phyloP scores from a whole-genome alignment of 2,329 filamentous ascomycete genomes.

The Aureobasidium sp. region DNA sequence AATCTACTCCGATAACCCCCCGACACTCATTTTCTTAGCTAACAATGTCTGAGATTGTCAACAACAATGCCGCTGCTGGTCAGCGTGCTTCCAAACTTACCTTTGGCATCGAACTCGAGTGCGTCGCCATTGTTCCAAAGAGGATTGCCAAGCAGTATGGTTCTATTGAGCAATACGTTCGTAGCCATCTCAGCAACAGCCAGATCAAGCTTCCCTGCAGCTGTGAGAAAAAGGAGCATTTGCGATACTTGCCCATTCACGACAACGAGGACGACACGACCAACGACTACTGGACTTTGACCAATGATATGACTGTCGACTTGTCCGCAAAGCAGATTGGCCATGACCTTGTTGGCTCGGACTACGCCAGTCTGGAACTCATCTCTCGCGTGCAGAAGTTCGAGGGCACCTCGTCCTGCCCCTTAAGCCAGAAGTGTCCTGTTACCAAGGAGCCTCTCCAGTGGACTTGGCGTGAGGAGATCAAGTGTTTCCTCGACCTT shows the following conservation, averaged over 20 bases:
- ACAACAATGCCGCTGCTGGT: slow-evolving; percentile 3
- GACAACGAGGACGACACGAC: neutral
- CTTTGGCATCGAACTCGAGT: neutral
- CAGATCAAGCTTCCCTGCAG: neutral
- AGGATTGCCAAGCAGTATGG: neutral
- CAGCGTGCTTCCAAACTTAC: neutral
- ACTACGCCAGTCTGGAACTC: neutral
- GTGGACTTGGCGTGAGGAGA: neutral
- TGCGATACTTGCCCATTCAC: neutral
- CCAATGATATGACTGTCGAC: neutral
- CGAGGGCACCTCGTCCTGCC: neutral
- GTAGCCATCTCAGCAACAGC: neutral
- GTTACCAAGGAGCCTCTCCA: neutral
- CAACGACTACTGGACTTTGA: neutral
- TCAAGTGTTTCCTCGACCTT: neutral
- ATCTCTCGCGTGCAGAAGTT: neutral
- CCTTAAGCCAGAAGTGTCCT: neutral
- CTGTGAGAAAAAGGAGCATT: neutral
- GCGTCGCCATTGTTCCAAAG: neutral
- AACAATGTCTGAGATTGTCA: neutral
- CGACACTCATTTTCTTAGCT: neutral
- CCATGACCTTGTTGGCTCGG: neutral
- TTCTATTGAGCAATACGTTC: neutral
- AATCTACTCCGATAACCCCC: neutral
- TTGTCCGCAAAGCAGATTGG: neutral